Evolutionary conservation across 208 protist genomes (phyloP), one percentile per base, ranked within the genome.

Genomic region (Leishmania aethiopica): DNA sequence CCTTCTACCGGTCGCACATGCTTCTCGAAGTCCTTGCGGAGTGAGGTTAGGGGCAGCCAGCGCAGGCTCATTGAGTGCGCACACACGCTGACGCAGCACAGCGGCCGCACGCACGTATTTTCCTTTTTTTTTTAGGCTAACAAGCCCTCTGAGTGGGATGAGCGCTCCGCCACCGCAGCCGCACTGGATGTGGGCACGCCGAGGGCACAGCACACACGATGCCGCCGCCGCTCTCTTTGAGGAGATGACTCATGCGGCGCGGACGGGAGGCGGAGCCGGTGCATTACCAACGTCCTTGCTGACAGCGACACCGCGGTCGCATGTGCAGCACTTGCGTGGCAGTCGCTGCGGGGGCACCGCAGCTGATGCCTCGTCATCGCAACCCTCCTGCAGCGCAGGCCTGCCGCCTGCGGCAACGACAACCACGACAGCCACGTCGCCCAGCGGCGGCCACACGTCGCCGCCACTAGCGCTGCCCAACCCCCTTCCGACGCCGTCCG

Each of bases 171-270:
- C 70, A 75, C 2, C 19, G 22, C 74, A 32, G 74, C 37, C 53
- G 25, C 74, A 67, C 22, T 17, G 35, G 53, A 78, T 78, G 53
- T 19, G 37, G 35, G 66, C n/a, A 2, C 49, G 17, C 17, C 74
- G 74, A 57, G 10, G 17, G n/a, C 60, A 69, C 77, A 69, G 22
- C 64, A 57, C 60, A 76, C 47, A 76, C 10, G 49, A 60, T 8
- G 42, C 77, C 77, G 64, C 77, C 15, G 77, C 77, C 15, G 64
- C 77, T 5, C 64, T 80, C 32, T 80, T 80, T 35, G 62, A 71
- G 5, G 77, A 80, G 60, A 80, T 80, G 77, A 71, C 11, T 32
- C 62, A 80, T 35, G 77, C 77, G 10, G 75, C 75, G 28, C 53
- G 75, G 10, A 49, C 37, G 11, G 75, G 47, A 4, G 13, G 75